Conservation (phyloP, 148 eudicot genomes). For the Hydrangea macrophylla region DNA sequence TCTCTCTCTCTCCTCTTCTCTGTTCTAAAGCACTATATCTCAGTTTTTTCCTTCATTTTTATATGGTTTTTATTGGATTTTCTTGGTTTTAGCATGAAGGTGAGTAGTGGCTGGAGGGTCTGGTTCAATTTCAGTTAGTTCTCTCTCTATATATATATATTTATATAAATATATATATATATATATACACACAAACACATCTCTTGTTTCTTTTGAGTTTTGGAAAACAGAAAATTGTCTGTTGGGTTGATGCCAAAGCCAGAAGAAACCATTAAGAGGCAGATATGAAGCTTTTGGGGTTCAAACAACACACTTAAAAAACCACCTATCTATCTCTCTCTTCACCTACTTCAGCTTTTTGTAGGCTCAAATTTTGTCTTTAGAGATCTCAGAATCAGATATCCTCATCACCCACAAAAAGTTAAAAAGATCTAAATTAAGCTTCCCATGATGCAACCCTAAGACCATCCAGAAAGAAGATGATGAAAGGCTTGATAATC, state of each 20-base stretch:
- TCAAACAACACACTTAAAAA: constrained; percentile 20
- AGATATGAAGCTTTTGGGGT: constrained; percentile 26
- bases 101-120: constrained; percentile 32
- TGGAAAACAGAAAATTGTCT: constrained; percentile 55
- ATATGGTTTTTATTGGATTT: constrained; percentile 34
- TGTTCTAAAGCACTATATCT: constrained; percentile 4
- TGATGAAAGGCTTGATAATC: constrained; percentile 39
- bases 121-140: constrained; percentile 24
- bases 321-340: constrained; percentile 4
- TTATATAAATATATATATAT: too few relatives aligned
- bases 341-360: constrained; percentile 19
- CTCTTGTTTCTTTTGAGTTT: constrained; percentile 9
- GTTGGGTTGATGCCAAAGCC: constrained; percentile 65
- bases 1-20: constrained; percentile 19
- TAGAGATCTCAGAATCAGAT: constrained; percentile 29
- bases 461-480: constrained; percentile 12
- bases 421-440: constrained; percentile 10
- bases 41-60: constrained; percentile 26
- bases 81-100: constrained; percentile 42
- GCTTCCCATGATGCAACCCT: background rate
- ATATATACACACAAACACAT: too few relatives aligned
- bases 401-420: constrained; percentile 20
- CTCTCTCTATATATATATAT: constrained; percentile 31
- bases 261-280: constrained; percentile 41
- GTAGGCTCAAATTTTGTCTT: constrained; percentile 33